Evolutionary conservation across 139 green algal species (phyloP), one percentile per base, ranked within the genome.

Genomic region (Ettlia oleoabundans): DNA sequence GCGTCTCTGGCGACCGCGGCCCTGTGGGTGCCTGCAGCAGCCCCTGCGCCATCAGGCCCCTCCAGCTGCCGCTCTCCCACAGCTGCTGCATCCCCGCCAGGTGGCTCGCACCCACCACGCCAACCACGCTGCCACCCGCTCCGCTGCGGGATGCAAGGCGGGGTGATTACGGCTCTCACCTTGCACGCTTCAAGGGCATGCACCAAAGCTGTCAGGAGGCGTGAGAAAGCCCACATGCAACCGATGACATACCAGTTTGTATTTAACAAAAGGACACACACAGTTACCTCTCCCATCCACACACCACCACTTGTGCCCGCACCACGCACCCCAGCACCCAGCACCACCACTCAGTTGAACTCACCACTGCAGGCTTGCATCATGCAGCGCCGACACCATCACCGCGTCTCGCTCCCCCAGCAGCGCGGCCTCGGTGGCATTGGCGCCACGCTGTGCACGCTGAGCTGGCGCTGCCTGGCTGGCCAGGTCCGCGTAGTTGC

Each of bases 401-500:
- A 85, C 64, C 5, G 80, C 80, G 66, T 88, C 80, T 22, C 85
- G 82, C 69, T 89, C 83, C 33, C 51, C 67, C n/a, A 88, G 63
- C 51, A 89, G 76, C 76, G 81, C 84, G 2, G 51, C 43, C 53
- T 88, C 81, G 1, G 65, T 80, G 21, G 58, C 51, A n/a, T 26
- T 76, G 30, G 63, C 53, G 40, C 8, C 35, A n/a, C 1, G 37
- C 26, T 22, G 71, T 35, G 58, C 41, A 47, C 47, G 22, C 32
- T 21, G 24, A 1, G 40, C 47, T 3, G 71, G 51, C 32, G 53
- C 21, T 35, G 24, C 30, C 52, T 52, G 73, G 8, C 22, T 33
- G 35, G 83, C 85, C 71, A 90, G 65, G 32, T 84, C 84, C 8
- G 69, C 33, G 78, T 88, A 88, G 76, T 88, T 88, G n/a, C 40